Evolutionary conservation across 192 early-diverging fungal species (phyloP).

Genomic region (Rhizophagus clarus): DNA sequence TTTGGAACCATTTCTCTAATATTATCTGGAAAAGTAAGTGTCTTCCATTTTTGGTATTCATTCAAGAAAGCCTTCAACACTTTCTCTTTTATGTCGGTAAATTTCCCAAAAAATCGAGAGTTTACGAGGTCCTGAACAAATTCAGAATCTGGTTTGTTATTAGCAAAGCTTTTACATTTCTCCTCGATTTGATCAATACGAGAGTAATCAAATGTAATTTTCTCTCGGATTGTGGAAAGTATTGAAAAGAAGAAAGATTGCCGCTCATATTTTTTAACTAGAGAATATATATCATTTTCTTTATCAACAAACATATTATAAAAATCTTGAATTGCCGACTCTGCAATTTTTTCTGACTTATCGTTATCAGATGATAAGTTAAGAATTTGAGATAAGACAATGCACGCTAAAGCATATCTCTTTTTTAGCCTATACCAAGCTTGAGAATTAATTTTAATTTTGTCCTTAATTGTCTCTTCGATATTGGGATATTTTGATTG

Average conservation of each 20-base stretch:
- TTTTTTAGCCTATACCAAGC: neutral
- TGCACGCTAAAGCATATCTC: neutral
- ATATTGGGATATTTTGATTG: conserved; percentile 1
- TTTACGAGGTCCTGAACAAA: neutral
- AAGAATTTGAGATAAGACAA: neutral
- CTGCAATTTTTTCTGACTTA: neutral
- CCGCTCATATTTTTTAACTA: neutral
- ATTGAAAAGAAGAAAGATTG: neutral
- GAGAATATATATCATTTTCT: neutral
- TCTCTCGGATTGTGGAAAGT: neutral
- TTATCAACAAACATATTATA: conserved; percentile 3
- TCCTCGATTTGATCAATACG: neutral
- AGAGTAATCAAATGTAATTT: neutral
- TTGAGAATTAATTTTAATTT: neutral
- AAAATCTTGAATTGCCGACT: neutral
- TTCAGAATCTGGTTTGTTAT: neutral
- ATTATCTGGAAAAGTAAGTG: neutral
- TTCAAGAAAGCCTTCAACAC: neutral
- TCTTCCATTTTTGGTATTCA: neutral
- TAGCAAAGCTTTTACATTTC: neutral
- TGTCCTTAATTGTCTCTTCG: neutral
- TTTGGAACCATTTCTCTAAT: neutral
- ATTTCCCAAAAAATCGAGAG: neutral
- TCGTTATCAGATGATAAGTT: neutral
- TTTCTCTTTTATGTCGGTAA: neutral